Base-by-base conservation (phyloP, 2,329 filamentous ascomycete genomes). In the Myrmaecium sp. region DNA sequence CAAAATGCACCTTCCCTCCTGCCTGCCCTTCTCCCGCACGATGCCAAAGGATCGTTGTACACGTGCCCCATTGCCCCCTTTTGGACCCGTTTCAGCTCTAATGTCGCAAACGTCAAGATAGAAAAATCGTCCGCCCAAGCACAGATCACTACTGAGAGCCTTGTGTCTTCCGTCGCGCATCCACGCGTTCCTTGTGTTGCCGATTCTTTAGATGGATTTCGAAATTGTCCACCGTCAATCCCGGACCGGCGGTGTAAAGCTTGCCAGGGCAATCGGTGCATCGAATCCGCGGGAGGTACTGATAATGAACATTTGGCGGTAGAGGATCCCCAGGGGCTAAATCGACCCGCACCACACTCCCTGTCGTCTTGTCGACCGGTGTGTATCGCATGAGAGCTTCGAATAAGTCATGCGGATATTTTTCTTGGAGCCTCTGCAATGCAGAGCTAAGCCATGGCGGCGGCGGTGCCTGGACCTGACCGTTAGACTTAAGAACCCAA, bases 251-350 rank as follows among this genome's bases (percentile, higher is more conserved):
- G 0, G 84, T 93, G 52, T 98, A 98, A 7, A 93, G 60, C 52
- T 94, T 95, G 16, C 81, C 82, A 0, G 82, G 81, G 47, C 89
- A 95, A 50, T 98, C 89, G 24, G 76, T 69, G 49, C 89, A 98
- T 31, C 81, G 68, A 36, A 98, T 94, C 26, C 89, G 67, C 6
- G 89, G 89, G 26, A 93, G 62, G 53, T 77, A 95, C 54, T 79
- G 78, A 39, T 76, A 81, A 42, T 76, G 79, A 33, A 81, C 60
- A 34, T 76, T 68, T 33, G 64, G 59, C 28, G 66, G 74, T 6
- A 65, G 55, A 10, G 62, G 58, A 23, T 65, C 58, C 19, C 60
- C 62, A 2, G 47, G 43, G 9, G 46, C 43, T 6, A 55, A 32
- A 47, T 60, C 54, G 15, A 57, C 54, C 19, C 71, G 58, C 26